These are phyloP conservation scores for Penicillium sp. DNA, from an alignment of 2,329 filamentous ascomycete genomes.

Conservation along the genomic window DNA sequence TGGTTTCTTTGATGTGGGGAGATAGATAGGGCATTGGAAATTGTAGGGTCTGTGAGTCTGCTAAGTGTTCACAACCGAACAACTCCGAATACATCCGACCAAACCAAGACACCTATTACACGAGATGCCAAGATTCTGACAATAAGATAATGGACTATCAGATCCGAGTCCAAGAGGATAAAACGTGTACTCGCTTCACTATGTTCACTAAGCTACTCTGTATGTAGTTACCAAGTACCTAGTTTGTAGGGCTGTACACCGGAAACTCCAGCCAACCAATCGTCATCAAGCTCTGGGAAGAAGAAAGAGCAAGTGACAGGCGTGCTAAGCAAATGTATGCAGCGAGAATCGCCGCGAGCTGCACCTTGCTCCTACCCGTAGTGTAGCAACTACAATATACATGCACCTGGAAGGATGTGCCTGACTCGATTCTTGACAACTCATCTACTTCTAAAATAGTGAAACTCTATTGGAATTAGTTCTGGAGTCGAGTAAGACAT, in stretches of 20 bases:
- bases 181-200: not conserved
- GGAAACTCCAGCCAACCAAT: not conserved
- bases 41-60: not conserved
- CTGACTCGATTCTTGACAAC: not conserved
- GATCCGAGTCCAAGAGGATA: not conserved
- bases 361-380: not conserved
- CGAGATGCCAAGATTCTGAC: not conserved
- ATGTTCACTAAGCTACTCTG: not conserved
- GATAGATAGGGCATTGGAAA: not conserved
- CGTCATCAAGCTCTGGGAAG: not conserved
- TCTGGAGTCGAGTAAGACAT: not conserved
- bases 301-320: not conserved
- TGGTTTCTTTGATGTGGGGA: not conserved
- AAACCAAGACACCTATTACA: slow-evolving; percentile 1
- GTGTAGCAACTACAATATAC: not conserved
- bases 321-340: not conserved
- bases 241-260: not conserved
- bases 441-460: not conserved
- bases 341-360: not conserved
- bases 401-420: not conserved
- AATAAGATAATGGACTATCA: slow-evolving; percentile 2
- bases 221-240: not conserved
- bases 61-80: not conserved
- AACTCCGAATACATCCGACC: not conserved
- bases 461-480: not conserved